Percentiles rank a stretch among this genome's conserved stretches.
Evolutionary conservation across 345 rosid species (phyloP).

Genomic region (Heritiera fomes): DNA sequence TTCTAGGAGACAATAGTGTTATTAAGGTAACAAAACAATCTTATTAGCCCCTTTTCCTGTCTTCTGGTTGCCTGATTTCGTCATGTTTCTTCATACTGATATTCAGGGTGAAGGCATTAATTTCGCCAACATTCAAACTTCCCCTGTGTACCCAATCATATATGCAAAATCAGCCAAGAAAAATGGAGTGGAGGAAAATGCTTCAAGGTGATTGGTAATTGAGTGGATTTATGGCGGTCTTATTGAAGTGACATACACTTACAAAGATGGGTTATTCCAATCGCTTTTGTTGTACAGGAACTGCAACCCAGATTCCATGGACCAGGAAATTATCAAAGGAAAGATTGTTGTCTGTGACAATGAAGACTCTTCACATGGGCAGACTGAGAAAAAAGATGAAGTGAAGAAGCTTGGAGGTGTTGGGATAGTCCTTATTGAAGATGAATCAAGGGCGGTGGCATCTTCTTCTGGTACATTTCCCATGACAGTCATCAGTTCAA

Average conservation of each 20-base stretch:
- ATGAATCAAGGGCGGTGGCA: slow-evolving; percentile 44
- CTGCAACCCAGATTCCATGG: slow-evolving; percentile 50
- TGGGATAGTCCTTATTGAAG: slow-evolving; percentile 56
- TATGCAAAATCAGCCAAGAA: slow-evolving; percentile 58
- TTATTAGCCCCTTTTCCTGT: background rate
- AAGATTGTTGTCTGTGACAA: slow-evolving; percentile 68
- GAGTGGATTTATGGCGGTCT: background rate
- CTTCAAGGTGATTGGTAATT: slow-evolving; percentile 47
- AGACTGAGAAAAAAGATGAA: slow-evolving; percentile 32
- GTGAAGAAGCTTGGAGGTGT: slow-evolving; percentile 56
- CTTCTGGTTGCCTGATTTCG: background rate
- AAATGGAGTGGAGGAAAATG: slow-evolving; percentile 32
- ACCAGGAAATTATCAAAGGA: slow-evolving; percentile 50
- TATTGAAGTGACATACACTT: background rate
- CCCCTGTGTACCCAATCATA: slow-evolving; percentile 59
- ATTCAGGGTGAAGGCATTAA: slow-evolving; percentile 76
- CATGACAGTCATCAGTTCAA: slow-evolving; percentile 45
- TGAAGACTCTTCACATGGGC: slow-evolving; percentile 25
- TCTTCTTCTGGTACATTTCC: slow-evolving; percentile 51
- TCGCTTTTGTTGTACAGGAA: slow-evolving; percentile 36
- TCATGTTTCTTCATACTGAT: background rate
- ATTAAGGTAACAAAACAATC: slow-evolving; percentile 47
- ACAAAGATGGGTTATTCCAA: background rate
- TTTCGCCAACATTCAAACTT: slow-evolving; percentile 47
- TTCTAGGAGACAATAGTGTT: slow-evolving; percentile 60